A percentile compares a stretch with the other conserved stretches of the same genome.
These are phyloP conservation scores for Pyricularia sp. DNA, from an alignment of 2,329 filamentous ascomycete species.

Conservation along the genomic window DNA sequence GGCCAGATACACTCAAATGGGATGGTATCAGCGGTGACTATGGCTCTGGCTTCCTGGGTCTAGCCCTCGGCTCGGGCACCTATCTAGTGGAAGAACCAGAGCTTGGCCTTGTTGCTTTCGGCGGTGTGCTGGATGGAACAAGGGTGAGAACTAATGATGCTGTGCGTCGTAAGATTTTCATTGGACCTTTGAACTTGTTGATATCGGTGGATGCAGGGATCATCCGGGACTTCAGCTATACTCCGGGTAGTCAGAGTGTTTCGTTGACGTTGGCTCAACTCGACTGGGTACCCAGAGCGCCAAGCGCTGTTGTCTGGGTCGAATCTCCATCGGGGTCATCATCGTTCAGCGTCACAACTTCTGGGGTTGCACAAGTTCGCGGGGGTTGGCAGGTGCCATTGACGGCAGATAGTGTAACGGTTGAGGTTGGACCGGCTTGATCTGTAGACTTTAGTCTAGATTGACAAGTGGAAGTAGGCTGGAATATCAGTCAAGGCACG, in stretches of 20 bases:
- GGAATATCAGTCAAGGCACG: not conserved
- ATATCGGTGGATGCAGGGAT: conserved; percentile 32
- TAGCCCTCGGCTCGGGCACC: conserved; percentile 37
- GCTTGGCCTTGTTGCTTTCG: conserved; percentile 39
- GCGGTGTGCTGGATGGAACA: conserved; percentile 28
- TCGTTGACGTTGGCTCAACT: conserved; percentile 1
- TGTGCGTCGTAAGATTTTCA: conserved; percentile 35
- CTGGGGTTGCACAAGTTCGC: not conserved
- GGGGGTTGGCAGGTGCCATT: conserved; percentile 2
- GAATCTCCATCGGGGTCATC: not conserved
- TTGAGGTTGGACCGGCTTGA: conserved; percentile 1
- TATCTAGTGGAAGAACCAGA: conserved; percentile 36
- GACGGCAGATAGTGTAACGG: not conserved
- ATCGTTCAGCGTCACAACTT: not conserved
- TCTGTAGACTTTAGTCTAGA: not conserved
- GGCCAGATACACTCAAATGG: conserved; percentile 44
- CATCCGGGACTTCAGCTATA: conserved; percentile 26
- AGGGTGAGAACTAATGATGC: conserved; percentile 33
- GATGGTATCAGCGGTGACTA: conserved; percentile 50
- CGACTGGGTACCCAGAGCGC: not conserved
- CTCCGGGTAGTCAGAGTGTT: not conserved
- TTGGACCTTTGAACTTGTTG: conserved; percentile 33
- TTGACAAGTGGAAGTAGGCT: not conserved
- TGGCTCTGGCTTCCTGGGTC: conserved; percentile 42
- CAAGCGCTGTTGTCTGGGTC: not conserved